phyloP scores from a whole-genome alignment of 2,329 filamentous ascomycete species.

The Paraphoma sp. region DNA sequence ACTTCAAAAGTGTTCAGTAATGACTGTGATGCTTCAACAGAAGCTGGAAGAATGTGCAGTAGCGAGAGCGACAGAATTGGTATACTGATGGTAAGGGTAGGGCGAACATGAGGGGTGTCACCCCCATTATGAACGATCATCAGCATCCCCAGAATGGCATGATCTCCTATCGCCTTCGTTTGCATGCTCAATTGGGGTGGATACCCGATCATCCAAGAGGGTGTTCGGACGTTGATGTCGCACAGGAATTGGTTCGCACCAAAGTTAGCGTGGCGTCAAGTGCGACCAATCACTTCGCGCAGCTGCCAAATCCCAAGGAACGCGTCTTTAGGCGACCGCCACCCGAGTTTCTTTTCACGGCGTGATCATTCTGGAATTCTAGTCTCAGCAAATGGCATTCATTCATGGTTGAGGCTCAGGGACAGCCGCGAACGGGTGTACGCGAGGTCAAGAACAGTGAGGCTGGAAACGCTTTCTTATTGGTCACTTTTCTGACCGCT shows the following conservation, averaged over 20 bases:
- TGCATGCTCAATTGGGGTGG: conserved; percentile 3
- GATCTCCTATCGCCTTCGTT: conserved; percentile 8
- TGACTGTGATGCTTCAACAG: conserved; percentile 4
- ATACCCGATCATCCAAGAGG: conserved; percentile 5
- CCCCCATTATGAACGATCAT: conserved; percentile 1
- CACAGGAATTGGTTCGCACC: conserved; percentile 24
- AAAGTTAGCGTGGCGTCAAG: conserved; percentile 17
- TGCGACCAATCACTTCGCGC: conserved; percentile 16
- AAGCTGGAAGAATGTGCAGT: background rate
- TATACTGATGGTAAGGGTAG: background rate
- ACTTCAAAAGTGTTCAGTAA: conserved; percentile 1
- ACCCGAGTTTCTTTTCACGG: conserved; percentile 7
- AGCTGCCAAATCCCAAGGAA: background rate
- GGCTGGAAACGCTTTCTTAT: background rate
- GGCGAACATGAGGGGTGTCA: conserved; percentile 7
- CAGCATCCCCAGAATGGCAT: background rate
- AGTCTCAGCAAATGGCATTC: conserved; percentile 1
- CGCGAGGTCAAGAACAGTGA: background rate
- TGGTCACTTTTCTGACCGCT: conserved; percentile 1
- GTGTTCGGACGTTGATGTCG: conserved; percentile 17
- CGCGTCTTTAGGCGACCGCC: conserved; percentile 16
- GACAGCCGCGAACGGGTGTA: conserved; percentile 7
- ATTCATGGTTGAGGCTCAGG: background rate
- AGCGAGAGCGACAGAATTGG: background rate
- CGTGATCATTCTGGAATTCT: conserved; percentile 7